phyloP scores from a whole-genome alignment of 768 basidiomycete genomes.

The Phaeotremella skinneri region DNA sequence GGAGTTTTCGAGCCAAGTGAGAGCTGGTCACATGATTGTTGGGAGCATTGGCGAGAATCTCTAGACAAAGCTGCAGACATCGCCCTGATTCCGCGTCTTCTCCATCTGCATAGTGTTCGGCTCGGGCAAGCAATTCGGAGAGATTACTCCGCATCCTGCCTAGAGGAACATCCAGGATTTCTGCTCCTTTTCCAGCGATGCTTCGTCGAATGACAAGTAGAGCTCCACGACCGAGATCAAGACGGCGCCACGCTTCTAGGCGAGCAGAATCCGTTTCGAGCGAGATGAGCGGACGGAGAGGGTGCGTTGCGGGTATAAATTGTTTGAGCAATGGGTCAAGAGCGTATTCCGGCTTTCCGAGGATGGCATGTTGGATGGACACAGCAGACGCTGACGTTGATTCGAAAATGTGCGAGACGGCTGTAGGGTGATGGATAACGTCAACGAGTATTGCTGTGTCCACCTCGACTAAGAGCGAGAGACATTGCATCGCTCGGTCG shows the following conservation, averaged over 20 bases:
- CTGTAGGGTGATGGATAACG: conserved; percentile 2
- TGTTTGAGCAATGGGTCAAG: conserved; percentile 18
- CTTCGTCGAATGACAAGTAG: conserved; percentile 9
- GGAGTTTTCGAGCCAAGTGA: conserved; percentile 16
- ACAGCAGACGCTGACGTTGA: conserved; percentile 5
- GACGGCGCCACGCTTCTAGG: conserved; percentile 20
- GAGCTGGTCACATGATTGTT: not conserved
- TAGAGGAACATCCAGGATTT: conserved; percentile 12
- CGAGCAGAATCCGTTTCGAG: not conserved
- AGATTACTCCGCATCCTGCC: conserved; percentile 25
- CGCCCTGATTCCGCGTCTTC: conserved; percentile 4
- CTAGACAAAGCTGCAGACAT: conserved; percentile 18
- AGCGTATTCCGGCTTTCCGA: conserved; percentile 14
- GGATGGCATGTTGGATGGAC: not conserved
- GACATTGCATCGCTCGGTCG: conserved; percentile 16
- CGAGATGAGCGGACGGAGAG: conserved; percentile 7
- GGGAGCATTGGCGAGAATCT: conserved; percentile 17
- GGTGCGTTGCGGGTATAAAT: conserved; percentile 20
- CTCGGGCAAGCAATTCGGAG: conserved; percentile 13
- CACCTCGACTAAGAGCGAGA: conserved; percentile 18
- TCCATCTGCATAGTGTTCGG: not conserved
- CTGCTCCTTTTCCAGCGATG: not conserved
- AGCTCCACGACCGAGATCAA: conserved; percentile 15
- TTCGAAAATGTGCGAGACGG: conserved; percentile 2
- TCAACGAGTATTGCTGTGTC: not conserved